A percentile compares a stretch with the other conserved stretches of the same genome.
Conservation (phyloP, 2,329 filamentous ascomycete genomes). For the Macrophomina pseudophaseolina region DNA sequence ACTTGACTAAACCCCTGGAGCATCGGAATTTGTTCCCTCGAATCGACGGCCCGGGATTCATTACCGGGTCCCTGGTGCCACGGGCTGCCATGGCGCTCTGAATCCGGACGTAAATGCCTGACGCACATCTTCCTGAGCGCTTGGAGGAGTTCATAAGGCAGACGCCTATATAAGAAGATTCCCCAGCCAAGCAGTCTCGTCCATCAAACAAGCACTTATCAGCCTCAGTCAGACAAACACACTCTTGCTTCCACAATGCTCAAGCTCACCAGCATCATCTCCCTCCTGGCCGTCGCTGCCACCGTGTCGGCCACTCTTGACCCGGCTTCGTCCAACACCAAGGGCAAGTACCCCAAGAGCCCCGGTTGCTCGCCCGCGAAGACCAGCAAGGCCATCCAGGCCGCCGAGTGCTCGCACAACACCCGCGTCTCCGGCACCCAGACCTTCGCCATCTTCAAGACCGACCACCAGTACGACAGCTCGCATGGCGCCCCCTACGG, state of each 20-base stretch:
- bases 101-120: background rate
- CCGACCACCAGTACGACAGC: constrained; percentile 42
- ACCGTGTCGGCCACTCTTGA: constrained; percentile 39
- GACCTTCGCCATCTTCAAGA: constrained; percentile 47
- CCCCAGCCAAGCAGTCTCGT: background rate
- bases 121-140: background rate
- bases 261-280: constrained; percentile 26
- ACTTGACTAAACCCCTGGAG: background rate
- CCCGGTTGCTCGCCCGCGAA: constrained; percentile 34
- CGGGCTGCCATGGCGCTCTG: background rate
- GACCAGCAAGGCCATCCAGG: constrained; percentile 45
- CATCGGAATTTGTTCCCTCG: constrained; percentile 4
- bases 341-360: constrained; percentile 39
- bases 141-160: background rate
- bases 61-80: background rate
- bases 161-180: background rate
- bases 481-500: constrained; percentile 51
- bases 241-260: background rate
- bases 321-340: constrained; percentile 46
- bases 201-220: no score
- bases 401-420: constrained; percentile 51
- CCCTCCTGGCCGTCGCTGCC: constrained; percentile 28
- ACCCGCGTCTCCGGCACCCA: constrained; percentile 43
- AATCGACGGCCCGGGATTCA: background rate
- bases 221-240: background rate